These are phyloP conservation scores for Caryocar brasiliense DNA, from an alignment of 441 rosid genomes.

Conservation along the genomic window DNA sequence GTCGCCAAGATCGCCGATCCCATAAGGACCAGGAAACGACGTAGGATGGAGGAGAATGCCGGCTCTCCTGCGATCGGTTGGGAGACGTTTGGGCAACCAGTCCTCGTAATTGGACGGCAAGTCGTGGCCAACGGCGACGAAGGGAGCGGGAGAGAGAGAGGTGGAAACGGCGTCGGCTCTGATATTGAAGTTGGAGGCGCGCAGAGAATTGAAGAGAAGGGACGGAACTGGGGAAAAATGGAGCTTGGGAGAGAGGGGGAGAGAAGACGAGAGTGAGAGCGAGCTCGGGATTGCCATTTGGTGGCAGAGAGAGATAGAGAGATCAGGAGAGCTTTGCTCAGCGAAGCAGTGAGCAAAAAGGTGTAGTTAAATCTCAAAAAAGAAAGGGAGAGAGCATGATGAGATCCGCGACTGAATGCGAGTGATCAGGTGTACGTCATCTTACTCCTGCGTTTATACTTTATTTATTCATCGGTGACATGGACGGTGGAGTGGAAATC, in stretches of 20 bases:
- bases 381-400: too few relatives aligned
- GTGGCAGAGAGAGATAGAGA: too few relatives aligned
- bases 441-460: too few relatives aligned
- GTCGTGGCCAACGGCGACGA: slow-evolving; percentile 47
- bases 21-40: slow-evolving; percentile 68
- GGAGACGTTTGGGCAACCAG: slow-evolving; percentile 40
- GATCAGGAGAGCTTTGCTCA: too few relatives aligned
- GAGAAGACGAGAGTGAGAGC: slow-evolving; percentile 11
- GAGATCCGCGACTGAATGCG: too few relatives aligned
- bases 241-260: slow-evolving; percentile 3
- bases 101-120: slow-evolving; percentile 50
- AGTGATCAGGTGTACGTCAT: too few relatives aligned
- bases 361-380: too few relatives aligned
- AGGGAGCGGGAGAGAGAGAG: slow-evolving; percentile 2
- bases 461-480: too few relatives aligned
- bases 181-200: slow-evolving; percentile 1
- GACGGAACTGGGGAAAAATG: neutral
- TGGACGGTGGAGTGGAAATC: too few relatives aligned
- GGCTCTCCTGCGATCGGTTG: slow-evolving; percentile 49
- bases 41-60: slow-evolving; percentile 92
- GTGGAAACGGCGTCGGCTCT: slow-evolving; percentile 17
- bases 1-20: slow-evolving; percentile 84
- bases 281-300: slow-evolving; percentile 39
- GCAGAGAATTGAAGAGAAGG: slow-evolving; percentile 9
- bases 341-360: too few relatives aligned